These are phyloP conservation scores for Entomortierella chlamydospora DNA, from an alignment of 192 early-diverging fungal genomes.

Conservation along the genomic window DNA sequence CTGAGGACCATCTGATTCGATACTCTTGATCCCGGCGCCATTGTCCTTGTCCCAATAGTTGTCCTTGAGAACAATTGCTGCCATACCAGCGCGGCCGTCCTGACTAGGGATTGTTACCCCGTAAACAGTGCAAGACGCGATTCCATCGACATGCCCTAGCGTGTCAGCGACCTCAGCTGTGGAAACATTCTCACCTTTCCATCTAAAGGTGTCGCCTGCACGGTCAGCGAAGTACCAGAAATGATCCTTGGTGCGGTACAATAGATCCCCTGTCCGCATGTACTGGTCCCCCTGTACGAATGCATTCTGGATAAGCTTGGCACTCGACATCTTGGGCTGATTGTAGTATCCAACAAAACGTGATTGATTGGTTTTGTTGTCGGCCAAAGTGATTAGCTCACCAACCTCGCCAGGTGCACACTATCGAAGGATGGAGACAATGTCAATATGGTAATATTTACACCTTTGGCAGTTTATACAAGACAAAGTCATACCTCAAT, in stretches of 20 bases:
- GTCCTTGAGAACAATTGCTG: conserved; percentile 64
- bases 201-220: conserved; percentile 77
- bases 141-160: conserved; percentile 60
- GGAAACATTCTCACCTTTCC: conserved; percentile 74
- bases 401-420: conserved; percentile 62
- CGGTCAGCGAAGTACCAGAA: conserved; percentile 77
- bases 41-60: not conserved
- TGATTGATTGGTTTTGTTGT: conserved; percentile 29
- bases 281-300: conserved; percentile 71
- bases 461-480: not conserved
- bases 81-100: conserved; percentile 79
- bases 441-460: not conserved
- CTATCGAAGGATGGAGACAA: conserved; percentile 1
- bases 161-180: conserved; percentile 72
- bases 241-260: conserved; percentile 60
- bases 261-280: conserved; percentile 70
- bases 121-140: conserved; percentile 73
- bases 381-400: conserved; percentile 56
- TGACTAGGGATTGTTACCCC: conserved; percentile 67
- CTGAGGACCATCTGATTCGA: not conserved
- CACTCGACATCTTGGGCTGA: conserved; percentile 58
- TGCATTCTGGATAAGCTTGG: conserved; percentile 65
- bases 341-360: conserved; percentile 66
- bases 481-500: conserved; percentile 7
- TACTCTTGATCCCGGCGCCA: not conserved